phyloP scores from a whole-genome alignment of 345 rosid genomes.

The Kernera saxatilis region DNA sequence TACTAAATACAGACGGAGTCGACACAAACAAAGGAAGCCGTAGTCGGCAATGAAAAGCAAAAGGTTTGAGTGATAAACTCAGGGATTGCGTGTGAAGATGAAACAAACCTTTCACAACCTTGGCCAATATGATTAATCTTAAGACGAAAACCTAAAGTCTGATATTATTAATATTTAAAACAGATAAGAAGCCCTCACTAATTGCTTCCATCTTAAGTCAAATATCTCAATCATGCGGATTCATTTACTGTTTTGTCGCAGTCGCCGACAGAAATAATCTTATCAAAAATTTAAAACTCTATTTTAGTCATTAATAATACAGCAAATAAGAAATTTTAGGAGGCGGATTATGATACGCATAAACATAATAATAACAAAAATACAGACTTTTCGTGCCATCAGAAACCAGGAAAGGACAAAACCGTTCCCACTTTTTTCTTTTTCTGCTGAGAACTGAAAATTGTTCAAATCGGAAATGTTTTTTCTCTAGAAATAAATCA shows the following conservation, averaged over 20 bases:
- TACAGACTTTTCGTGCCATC: not conserved
- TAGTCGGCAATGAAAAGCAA: constrained; percentile 10
- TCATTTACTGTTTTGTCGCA: constrained; percentile 8
- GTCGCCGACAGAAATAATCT: constrained; percentile 3
- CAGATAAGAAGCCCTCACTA: constrained; percentile 4
- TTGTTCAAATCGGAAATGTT: not conserved
- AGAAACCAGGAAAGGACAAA: not conserved
- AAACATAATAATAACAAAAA: not conserved
- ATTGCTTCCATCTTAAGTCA: constrained; percentile 20
- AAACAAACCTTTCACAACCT: constrained; percentile 17
- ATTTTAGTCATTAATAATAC: not conserved
- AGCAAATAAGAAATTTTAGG: not conserved
- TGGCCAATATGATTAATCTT: not conserved
- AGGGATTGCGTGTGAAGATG: constrained; percentile 25
- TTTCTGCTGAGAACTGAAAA: not conserved
- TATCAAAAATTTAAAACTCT: not conserved
- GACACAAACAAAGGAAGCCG: not conserved
- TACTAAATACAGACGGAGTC: not conserved
- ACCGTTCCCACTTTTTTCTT: not conserved
- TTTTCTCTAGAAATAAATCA: constrained; percentile 14
- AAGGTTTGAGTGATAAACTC: not conserved
- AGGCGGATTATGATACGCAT: not conserved
- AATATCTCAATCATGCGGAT: not conserved
- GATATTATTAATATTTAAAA: not conserved
- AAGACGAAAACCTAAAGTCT: not conserved